Percentiles rank a stretch among this genome's conserved stretches.
These are phyloP conservation scores for Jackrogersella multiformis DNA, from an alignment of 495 filamentous ascomycete genomes.

Conservation along the genomic window DNA sequence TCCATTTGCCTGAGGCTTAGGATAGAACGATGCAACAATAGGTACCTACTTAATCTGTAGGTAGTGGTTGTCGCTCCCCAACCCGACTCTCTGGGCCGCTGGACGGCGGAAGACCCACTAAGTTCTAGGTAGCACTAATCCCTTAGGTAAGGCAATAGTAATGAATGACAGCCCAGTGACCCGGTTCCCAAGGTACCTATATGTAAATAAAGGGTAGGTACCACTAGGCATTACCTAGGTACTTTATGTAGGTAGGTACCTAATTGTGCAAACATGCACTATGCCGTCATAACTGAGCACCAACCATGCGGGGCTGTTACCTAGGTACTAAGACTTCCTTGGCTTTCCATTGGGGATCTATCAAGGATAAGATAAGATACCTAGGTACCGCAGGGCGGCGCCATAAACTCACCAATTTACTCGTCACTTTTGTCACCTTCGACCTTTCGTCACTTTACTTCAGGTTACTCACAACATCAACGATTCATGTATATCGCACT, in stretches of 20 bases:
- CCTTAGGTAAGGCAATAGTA: too few species aligned
- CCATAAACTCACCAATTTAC: not conserved
- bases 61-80: too few species aligned
- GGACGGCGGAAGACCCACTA: too few species aligned
- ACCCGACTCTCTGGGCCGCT: too few species aligned
- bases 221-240: not conserved
- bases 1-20: too few species aligned
- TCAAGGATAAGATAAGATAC: not conserved
- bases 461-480: not conserved
- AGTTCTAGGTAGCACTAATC: too few species aligned
- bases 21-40: too few species aligned
- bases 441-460: not conserved
- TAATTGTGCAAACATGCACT: slow-evolving; percentile 14
- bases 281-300: slow-evolving; percentile 32
- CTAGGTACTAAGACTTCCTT: not conserved
- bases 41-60: too few species aligned
- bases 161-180: too few species aligned
- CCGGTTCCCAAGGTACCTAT: too few species aligned
- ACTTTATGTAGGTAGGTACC: not conserved
- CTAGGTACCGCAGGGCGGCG: not conserved
- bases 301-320: slow-evolving; percentile 19
- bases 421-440: not conserved
- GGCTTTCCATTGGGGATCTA: not conserved
- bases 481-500: not conserved
- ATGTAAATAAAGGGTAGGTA: too few species aligned